A percentile compares a stretch with the other conserved stretches of the same genome.
Conservation (phyloP, 108 stramenopile genomes). For the Pinguiococcus pyrenoidosus region DNA sequence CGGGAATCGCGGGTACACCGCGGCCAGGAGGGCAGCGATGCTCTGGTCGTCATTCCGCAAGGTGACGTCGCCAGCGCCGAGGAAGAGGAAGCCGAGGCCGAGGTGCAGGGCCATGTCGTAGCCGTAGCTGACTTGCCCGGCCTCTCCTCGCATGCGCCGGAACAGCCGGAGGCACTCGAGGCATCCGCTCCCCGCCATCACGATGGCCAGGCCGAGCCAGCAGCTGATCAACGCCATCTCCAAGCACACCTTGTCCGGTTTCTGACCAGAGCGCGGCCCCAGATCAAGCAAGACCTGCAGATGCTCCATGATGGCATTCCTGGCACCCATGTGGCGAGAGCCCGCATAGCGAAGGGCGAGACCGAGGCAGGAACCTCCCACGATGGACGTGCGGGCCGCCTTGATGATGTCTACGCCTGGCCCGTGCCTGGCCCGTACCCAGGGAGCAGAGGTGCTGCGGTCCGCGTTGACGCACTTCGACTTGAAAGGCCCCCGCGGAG, state of each 20-base stretch:
- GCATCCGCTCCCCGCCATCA: constrained; percentile 92
- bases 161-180: constrained; percentile 65
- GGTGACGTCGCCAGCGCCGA: constrained; percentile 80
- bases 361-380: neutral
- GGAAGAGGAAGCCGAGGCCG: constrained; percentile 82
- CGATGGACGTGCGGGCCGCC: neutral
- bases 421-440: neutral
- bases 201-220: constrained; percentile 71
- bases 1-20: constrained; percentile 83
- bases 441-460: neutral
- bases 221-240: constrained; percentile 71
- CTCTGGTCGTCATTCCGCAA: constrained; percentile 70
- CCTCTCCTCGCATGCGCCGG: no score
- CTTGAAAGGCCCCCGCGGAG: neutral
- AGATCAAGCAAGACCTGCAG: no score
- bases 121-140: constrained; percentile 66
- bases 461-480: neutral
- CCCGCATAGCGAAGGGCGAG: neutral
- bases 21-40: constrained; percentile 71
- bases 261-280: constrained; percentile 33
- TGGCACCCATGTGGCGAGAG: neutral
- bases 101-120: constrained; percentile 73
- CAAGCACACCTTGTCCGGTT: constrained; percentile 59
- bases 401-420: neutral
- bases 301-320: constrained; percentile 1